Conservation (phyloP, 257 asterid species). For the Mitragyna speciosa region DNA sequence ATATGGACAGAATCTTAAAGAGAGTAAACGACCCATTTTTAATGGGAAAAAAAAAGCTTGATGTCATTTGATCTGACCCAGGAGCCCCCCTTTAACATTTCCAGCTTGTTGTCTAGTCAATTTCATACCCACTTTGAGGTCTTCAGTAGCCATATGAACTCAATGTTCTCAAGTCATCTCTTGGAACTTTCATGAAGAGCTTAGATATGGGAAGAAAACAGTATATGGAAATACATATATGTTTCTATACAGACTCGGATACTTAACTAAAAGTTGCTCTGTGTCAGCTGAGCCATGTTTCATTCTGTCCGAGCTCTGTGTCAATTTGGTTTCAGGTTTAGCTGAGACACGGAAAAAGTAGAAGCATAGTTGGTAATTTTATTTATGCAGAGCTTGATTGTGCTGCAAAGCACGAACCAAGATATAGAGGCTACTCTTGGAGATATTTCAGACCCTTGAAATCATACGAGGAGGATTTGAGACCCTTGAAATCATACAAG, state of each 20-base stretch:
- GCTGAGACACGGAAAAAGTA: neutral
- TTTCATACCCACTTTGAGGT: too few species aligned
- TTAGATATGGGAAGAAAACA: neutral
- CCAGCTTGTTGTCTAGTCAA: too few species aligned
- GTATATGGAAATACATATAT: neutral
- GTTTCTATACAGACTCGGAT: neutral
- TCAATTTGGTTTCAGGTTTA: neutral
- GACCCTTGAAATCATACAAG: neutral
- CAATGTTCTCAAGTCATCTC: neutral
- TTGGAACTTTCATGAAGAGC: neutral
- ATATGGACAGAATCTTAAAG: too few species aligned
- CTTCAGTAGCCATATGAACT: neutral
- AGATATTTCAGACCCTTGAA: neutral
- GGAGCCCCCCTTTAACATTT: too few species aligned
- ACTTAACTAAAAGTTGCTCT: neutral
- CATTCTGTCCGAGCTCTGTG: neutral
- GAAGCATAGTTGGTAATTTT: neutral
- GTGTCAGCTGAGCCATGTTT: neutral
- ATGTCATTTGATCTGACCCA: too few species aligned
- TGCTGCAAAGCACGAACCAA: neutral
- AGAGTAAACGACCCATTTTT: too few species aligned
- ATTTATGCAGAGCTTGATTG: too few species aligned
- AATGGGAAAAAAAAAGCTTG: too few species aligned
- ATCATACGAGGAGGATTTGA: neutral
- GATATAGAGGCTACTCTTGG: neutral